These are phyloP conservation scores for Tylopilus orsonianus DNA, from an alignment of 1,284 basidiomycete genomes.

Conservation along the genomic window DNA sequence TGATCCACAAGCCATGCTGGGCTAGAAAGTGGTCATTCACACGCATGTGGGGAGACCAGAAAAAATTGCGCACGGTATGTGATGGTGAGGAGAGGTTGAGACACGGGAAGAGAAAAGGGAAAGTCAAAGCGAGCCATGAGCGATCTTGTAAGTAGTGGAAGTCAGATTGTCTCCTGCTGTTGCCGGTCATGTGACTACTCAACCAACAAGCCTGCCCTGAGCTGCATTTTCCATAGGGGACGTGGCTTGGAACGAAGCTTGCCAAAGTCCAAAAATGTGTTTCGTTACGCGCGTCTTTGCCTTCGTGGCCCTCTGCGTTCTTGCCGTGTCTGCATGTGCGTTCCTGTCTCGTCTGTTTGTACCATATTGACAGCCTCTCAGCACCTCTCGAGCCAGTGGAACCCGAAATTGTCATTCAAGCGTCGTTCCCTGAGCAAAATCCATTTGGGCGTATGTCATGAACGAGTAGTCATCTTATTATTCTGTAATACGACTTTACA, in stretches of 20 bases:
- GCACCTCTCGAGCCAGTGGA: slow-evolving; percentile 30
- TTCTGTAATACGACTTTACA: slow-evolving; percentile 32
- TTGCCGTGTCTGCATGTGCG: slow-evolving; percentile 29
- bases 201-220: slow-evolving; percentile 27
- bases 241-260: slow-evolving; percentile 18
- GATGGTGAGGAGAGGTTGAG: slow-evolving; percentile 56
- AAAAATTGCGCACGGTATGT: slow-evolving; percentile 53
- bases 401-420: slow-evolving; percentile 59
- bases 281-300: slow-evolving; percentile 18
- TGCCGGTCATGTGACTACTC: slow-evolving; percentile 19
- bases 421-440: slow-evolving; percentile 75
- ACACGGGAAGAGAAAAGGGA: slow-evolving; percentile 47
- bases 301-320: slow-evolving; percentile 19
- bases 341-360: not conserved
- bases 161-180: not conserved
- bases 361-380: slow-evolving; percentile 14
- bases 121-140: slow-evolving; percentile 7
- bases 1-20: slow-evolving; percentile 62
- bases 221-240: slow-evolving; percentile 15
- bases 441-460: slow-evolving; percentile 75
- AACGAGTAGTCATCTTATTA: not conserved
- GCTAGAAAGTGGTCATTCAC: slow-evolving; percentile 40
- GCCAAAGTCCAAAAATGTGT: slow-evolving; percentile 24
- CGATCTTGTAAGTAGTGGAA: not conserved
- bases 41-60: too few relatives aligned